Evolutionary conservation across 106 monocot genomes (phyloP).

Genomic region (Posidonia australis): DNA sequence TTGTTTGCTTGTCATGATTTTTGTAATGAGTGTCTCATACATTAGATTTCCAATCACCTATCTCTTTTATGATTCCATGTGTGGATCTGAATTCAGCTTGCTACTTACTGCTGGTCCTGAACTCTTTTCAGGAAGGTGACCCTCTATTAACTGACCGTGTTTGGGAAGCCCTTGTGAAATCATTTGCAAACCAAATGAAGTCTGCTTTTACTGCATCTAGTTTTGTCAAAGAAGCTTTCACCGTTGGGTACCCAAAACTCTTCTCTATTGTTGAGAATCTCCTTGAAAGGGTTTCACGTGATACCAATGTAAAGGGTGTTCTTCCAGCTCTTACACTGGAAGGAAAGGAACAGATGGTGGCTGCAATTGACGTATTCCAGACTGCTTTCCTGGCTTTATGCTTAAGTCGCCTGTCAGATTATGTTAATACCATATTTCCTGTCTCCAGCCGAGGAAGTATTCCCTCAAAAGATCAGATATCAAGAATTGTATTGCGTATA

Average conservation of each 20-base stretch:
- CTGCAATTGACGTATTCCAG: constrained; percentile 60
- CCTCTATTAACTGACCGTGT: constrained; percentile 80
- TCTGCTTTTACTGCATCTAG: constrained; percentile 80
- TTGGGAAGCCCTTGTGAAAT: constrained; percentile 82
- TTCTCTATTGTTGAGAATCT: constrained; percentile 88
- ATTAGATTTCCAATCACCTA: background rate
- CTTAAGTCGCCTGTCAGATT: constrained; percentile 53
- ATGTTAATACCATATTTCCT: constrained; percentile 74
- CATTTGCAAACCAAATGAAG: constrained; percentile 86
- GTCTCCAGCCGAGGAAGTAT: constrained; percentile 60
- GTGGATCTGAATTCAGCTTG: background rate
- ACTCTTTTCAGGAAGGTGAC: constrained; percentile 56
- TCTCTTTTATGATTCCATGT: background rate
- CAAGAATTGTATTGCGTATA: constrained; percentile 63
- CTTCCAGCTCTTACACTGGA: constrained; percentile 59
- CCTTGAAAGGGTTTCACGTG: constrained; percentile 69
- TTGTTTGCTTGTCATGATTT: background rate
- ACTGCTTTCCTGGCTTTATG: constrained; percentile 61
- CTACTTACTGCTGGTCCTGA: background rate
- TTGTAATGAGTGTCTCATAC: background rate
- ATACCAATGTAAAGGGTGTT: constrained; percentile 80
- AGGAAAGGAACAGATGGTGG: constrained; percentile 76
- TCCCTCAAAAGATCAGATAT: constrained; percentile 95
- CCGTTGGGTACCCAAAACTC: constrained; percentile 88
- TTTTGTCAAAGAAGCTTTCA: constrained; percentile 86